phyloP scores from a whole-genome alignment of 2,329 filamentous ascomycete genomes.

The Aciculosporium take region DNA sequence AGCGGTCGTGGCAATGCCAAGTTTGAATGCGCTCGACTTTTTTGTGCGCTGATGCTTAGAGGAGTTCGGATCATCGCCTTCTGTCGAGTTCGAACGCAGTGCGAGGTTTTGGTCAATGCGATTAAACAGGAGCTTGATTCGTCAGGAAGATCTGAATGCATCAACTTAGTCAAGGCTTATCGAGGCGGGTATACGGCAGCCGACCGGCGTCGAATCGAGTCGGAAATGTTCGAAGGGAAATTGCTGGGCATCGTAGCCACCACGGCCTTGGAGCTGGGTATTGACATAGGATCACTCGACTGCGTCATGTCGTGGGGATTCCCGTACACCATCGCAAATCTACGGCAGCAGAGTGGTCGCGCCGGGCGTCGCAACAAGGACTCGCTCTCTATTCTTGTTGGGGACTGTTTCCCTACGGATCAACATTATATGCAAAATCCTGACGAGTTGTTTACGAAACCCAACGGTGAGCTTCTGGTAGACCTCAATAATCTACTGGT shows the following conservation, averaged over 20 bases:
- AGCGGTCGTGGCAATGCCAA: conserved; percentile 76
- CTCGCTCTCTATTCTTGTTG: conserved; percentile 77
- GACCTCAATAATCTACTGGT: conserved; percentile 87
- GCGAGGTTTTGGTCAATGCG: conserved; percentile 68
- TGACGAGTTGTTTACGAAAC: conserved; percentile 81
- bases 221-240: conserved; percentile 93
- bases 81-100: conserved; percentile 74
- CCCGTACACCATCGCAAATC: conserved; percentile 86
- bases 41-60: conserved; percentile 76
- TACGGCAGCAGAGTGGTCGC: conserved; percentile 86
- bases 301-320: conserved; percentile 91
- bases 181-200: conserved; percentile 88
- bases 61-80: conserved; percentile 90
- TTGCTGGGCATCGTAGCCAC: conserved; percentile 88
- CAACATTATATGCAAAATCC: conserved; percentile 97
- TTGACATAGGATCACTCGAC: conserved; percentile 89
- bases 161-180: conserved; percentile 81
- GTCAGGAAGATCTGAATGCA: conserved; percentile 61
- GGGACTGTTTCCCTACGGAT: conserved; percentile 79
- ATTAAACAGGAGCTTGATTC: conserved; percentile 63
- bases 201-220: conserved; percentile 76
- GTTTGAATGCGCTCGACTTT: conserved; percentile 74
- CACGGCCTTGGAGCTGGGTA: conserved; percentile 79
- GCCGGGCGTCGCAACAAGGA: conserved; percentile 88
- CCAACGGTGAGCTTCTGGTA: conserved; percentile 77